Base-by-base conservation (phyloP, 176 grass and related monocot genomes). In the Zoysia japonica region DNA sequence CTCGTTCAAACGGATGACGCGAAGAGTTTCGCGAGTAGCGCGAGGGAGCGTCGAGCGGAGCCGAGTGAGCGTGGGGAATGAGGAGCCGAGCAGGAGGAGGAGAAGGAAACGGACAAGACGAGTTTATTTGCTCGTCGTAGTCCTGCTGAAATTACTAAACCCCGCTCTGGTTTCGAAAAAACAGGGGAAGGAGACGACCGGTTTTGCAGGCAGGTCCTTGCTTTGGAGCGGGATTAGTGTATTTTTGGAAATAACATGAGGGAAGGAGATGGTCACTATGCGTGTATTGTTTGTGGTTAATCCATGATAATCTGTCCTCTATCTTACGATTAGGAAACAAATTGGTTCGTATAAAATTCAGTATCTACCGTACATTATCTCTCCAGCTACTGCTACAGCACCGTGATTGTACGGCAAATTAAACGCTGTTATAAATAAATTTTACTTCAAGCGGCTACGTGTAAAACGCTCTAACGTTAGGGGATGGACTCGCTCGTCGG, bases 91-190 rank as follows among this genome's bases (percentile, higher is more conserved):
- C 52, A 42, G 42, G 61, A 46, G 57, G 72, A 38, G 57, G 67
- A 67, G 50, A 50, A 43, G 65, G 83, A 78, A 78, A 72, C 45
- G 78, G 83, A 67, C 78, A 73, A 74, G 56, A 50, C 61, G 64
- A 51, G 77, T 80, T 88, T 76, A 84, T 81, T 86, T 45, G 63
- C 36, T 6, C 53, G 0, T 43, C 65, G 15, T 40, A 12, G 57
- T 50, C 40, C 42, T 45, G 8, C 2, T 15, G 9, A 68, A 68
- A 69, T 19, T 38, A 65, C 40, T 80, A 78, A 88, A 80, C 43
- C 70, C 78, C 36, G 38, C 11, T 28, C 28, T 59, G 11, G 56
- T 83, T 77, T 47, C 42, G 57, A 84, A 76, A 71, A 64, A 85
- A 85, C 82, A 63, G 43, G 67, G 62, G 35, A 64, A 67, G 57